phyloP scores from a whole-genome alignment of 2,329 filamentous ascomycete genomes.

The Ramichloridium luteum region DNA sequence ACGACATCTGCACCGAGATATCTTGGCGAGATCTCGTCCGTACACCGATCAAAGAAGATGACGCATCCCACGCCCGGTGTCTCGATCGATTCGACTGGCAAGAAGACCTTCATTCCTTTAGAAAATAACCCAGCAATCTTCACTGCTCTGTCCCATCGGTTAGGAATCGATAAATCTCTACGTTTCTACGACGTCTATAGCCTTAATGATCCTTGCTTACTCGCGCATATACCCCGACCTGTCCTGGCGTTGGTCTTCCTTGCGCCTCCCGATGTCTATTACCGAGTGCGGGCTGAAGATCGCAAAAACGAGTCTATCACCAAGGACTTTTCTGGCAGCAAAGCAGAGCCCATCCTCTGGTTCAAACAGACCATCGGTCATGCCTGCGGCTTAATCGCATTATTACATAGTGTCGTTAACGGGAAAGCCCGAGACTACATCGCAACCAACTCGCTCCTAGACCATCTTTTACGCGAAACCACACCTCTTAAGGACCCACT shows the following conservation, averaged over 20 bases:
- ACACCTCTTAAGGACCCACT: constrained; percentile 31
- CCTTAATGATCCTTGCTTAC: constrained; percentile 37
- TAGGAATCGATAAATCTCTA: constrained; percentile 37
- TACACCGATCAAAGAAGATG: no score
- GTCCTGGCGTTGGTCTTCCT: constrained; percentile 44
- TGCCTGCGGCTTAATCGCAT: constrained; percentile 46
- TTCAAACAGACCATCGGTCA: constrained; percentile 46
- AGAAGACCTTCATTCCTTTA: constrained; percentile 22
- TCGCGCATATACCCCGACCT: constrained; percentile 41
- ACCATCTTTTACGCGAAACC: constrained; percentile 31
- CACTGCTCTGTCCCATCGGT: constrained; percentile 35
- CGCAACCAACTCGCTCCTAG: constrained; percentile 31
- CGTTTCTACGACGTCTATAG: constrained; percentile 44
- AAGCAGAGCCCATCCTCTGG: constrained; percentile 48
- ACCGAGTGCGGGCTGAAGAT: constrained; percentile 32
- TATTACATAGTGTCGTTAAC: constrained; percentile 44
- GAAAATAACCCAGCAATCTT: constrained; percentile 48
- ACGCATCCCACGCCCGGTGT: constrained; percentile 15
- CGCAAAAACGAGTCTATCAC: no score
- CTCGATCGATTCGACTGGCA: constrained; percentile 15
- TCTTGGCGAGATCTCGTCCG: constrained; percentile 1
- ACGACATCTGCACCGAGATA: no score
- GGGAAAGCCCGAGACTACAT: constrained; percentile 34
- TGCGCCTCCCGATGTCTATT: constrained; percentile 33
- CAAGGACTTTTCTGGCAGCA: no score